Base-by-base conservation (phyloP, 768 basidiomycete genomes). In the Wakefieldia striispora region DNA sequence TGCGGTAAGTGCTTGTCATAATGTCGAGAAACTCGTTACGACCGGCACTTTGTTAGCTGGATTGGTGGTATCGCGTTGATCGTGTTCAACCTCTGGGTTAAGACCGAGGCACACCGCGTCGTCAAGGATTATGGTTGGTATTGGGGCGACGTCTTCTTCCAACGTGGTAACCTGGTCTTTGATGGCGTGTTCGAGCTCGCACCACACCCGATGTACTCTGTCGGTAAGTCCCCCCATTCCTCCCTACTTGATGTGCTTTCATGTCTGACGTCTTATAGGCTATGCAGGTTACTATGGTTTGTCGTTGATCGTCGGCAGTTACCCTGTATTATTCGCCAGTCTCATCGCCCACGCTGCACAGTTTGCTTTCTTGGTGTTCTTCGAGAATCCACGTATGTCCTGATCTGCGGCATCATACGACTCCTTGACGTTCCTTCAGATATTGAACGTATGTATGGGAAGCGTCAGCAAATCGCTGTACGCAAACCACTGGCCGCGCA, bases 61-160 rank as follows among this genome's bases (percentile, higher is more conserved):
- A 69, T 88, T 39, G 86, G 87, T 19, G 97, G 97, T 5, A 65
- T 90, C 51, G 78, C 81, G 1, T 73, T 99, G 21, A 93, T 98
- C 64, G 80, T 78, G 19, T 98, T 98, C 77, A 98, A 99, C 67
- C 78, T 98, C 31, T 98, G 95, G 94, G 93, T 99, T 54, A 99
- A 99, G 66, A 90, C 88, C 2, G 95, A 98, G 63, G 97, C 97
- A 1, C 97, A 99, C 66, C 81, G 92, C 46, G 92, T 98, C 42
- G 94, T 98, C 53, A 98, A 97, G 60, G 95, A 97, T 62, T 97
- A 95, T 57, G 95, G 94, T 14, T 97, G 93, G 94, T 97, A 94
- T 67, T 93, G 92, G 92, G 94, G 91, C 10, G 91, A 93, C 57
- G 84, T 84, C 49, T 93, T 93, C 72, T 92, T 93, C 74, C 89